phyloP scores from a whole-genome alignment of 768 basidiomycete species.

The Polyporus arcularius region DNA sequence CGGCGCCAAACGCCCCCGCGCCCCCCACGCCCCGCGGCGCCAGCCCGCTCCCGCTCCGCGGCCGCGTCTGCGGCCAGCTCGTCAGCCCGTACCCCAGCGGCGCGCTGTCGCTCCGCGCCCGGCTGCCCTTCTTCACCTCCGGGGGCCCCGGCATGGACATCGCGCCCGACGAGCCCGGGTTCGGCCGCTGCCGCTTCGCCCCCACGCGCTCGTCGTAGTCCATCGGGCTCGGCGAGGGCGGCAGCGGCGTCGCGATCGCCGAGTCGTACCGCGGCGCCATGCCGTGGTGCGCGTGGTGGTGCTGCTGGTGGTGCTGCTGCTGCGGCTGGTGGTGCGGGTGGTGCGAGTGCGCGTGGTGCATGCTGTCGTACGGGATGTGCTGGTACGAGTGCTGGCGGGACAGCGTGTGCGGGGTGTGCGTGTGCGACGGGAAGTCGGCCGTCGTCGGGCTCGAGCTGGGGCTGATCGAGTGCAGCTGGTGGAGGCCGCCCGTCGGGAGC shows the following conservation, averaged over 20 bases:
- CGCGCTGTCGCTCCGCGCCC: constrained; percentile 70
- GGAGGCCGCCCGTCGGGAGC: constrained; percentile 40
- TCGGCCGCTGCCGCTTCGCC: constrained; percentile 56
- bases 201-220: constrained; percentile 35
- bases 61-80: constrained; percentile 16
- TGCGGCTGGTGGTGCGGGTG: constrained; percentile 30
- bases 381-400: constrained; percentile 66
- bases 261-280: constrained; percentile 30
- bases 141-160: constrained; percentile 15
- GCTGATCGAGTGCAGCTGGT: constrained; percentile 48
- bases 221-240: constrained; percentile 35
- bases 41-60: constrained; percentile 40
- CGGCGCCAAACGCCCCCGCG: background rate
- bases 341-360: constrained; percentile 54
- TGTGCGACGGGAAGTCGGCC: constrained; percentile 45
- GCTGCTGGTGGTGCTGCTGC: constrained; percentile 3
- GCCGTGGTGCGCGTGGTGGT: constrained; percentile 19
- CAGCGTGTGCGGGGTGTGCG: constrained; percentile 42
- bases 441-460: constrained; percentile 57
- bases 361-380: constrained; percentile 40
- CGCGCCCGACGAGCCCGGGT: constrained; percentile 10
- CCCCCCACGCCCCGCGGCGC: constrained; percentile 20
- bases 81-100: constrained; percentile 52
- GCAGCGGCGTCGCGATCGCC: constrained; percentile 29
- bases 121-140: constrained; percentile 29